Base-by-base conservation (phyloP, 176 grass and related monocot genomes). In the Aegilops longissima region DNA sequence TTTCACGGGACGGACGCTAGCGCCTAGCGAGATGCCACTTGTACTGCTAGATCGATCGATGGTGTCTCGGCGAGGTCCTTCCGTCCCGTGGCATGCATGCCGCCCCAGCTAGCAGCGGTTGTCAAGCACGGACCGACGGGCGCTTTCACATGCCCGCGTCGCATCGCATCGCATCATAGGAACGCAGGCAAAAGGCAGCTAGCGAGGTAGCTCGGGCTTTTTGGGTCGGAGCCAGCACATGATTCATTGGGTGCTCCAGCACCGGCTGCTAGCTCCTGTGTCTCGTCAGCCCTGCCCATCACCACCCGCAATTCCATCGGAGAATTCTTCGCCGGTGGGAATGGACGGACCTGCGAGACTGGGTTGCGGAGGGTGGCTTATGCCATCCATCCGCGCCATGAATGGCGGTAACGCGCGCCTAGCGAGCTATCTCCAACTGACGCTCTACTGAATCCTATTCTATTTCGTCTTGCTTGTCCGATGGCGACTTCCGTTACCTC, bases 91-190 rank as follows among this genome's bases (percentile, higher is more conserved):
- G 33, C 33, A 34, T 34, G 33, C 44, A 47, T 47, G 44, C 44
- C 44, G 44, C 44, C 44, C 44, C 44, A 47, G 44, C 44, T 47
- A 47, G 44, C 44, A 47, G 1, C 44, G 44, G 44, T 47, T 47
- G 44, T 47, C 44, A 47, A 13, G 44, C 44, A 47, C 44, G 44
- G 44, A 0, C 44, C 3, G 44, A 12, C 10, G 42, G 47, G 16
- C 31, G 62, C 71, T 76, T 85, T 69, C 77, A 85, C 83, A 85
- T 61, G 77, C 16, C 39, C 63, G 36, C 63, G 25, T 5, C 63
- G 79, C 35, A 9, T 47, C 39, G 39, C 44, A 47, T 47, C 63
- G 79, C 35, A 9, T 47, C 39, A 47, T 47, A 47, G 12, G 44
- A 47, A 47, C 44, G 44, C 51, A 54, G 51, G 45, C 45, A 49